Base-by-base conservation (phyloP, 495 filamentous ascomycete species). In the Podospora fimiseda region DNA sequence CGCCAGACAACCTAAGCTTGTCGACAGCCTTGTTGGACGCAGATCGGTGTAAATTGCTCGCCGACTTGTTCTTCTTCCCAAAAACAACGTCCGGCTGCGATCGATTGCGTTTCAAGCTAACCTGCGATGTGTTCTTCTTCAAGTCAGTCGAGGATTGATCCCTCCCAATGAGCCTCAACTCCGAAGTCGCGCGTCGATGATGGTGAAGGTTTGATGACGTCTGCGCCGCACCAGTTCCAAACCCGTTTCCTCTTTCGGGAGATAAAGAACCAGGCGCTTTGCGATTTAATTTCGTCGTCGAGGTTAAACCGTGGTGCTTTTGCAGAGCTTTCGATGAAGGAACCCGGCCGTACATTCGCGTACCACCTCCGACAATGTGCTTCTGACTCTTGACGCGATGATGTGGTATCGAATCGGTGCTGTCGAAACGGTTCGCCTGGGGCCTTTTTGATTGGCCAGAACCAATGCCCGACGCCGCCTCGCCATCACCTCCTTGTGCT, bases 361-460 rank as follows among this genome's bases (percentile, higher is more conserved):
- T 43, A 40, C 64, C 71, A 49, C 70, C 71, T 42, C 69, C 72
- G 48, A 76, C 74, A 53, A 74, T 59, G 62, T 74, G 72, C 61
- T 76, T 76, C 53, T 64, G 67, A 50, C 57, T 47, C 61, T 72
- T 72, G 27, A 64, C 41, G 43, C 68, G 70, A 27, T 66, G 62
- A 44, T 68, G 62, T 48, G 57, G 57, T 43, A 64, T 54, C 58
- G 63, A 53, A 54, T 69, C 62, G 53, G 66, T 65, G 63, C 67
- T 66, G 59, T 72, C 64, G 57, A 61, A 51, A 48, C 64, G 66
- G 59, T 57, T 60, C 48, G 64, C 53, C 14, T 68, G 22, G 44
- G 74, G 66, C 51, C 67, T 63, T 63, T 73, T 75, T 75, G 73
- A 77, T 77, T 77, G 74, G 74, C 60, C 59, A 55, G 62, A n/a